A percentile compares a stretch with the other conserved stretches of the same genome.
These are phyloP conservation scores for Zopfochytrium polystomum DNA, from an alignment of 371 early-diverging fungal genomes.

Conservation along the genomic window DNA sequence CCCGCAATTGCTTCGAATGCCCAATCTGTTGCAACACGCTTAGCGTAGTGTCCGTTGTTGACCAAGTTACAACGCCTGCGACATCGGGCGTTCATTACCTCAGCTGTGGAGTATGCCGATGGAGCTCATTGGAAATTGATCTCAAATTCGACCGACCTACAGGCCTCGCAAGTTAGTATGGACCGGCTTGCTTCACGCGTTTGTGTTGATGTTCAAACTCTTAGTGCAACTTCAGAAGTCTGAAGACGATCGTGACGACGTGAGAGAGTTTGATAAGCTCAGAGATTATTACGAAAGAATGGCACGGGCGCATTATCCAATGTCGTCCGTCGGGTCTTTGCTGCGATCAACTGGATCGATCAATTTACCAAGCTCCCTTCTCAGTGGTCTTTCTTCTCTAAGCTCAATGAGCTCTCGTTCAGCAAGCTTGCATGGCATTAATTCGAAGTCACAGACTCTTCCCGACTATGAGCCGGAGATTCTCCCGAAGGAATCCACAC, in stretches of 20 bases:
- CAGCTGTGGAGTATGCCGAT: constrained; percentile 81
- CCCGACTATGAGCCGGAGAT: constrained; percentile 12
- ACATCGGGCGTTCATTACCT: constrained; percentile 43
- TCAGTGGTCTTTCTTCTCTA: constrained; percentile 24
- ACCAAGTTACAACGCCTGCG: constrained; percentile 34
- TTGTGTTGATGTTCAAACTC: not conserved
- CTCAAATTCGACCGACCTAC: constrained; percentile 90
- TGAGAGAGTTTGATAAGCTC: constrained; percentile 78
- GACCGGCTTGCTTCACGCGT: constrained; percentile 1
- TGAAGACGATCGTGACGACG: constrained; percentile 68
- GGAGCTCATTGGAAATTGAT: constrained; percentile 86
- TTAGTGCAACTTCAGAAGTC: constrained; percentile 72
- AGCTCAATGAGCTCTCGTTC: constrained; percentile 1
- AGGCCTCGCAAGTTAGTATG: constrained; percentile 71
- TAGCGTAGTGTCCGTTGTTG: constrained; percentile 71
- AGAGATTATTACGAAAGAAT: constrained; percentile 77
- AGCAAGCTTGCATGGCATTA: not conserved
- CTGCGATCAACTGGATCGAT: constrained; percentile 23
- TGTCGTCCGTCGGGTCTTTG: constrained; percentile 15
- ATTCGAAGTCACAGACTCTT: not conserved
- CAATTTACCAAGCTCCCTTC: constrained; percentile 23
- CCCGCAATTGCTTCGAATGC: constrained; percentile 91
- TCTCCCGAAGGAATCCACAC: not conserved
- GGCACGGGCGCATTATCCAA: constrained; percentile 26
- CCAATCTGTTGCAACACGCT: constrained; percentile 84